Base-by-base conservation (phyloP, 768 basidiomycete genomes). In the Boletus fagicola region DNA sequence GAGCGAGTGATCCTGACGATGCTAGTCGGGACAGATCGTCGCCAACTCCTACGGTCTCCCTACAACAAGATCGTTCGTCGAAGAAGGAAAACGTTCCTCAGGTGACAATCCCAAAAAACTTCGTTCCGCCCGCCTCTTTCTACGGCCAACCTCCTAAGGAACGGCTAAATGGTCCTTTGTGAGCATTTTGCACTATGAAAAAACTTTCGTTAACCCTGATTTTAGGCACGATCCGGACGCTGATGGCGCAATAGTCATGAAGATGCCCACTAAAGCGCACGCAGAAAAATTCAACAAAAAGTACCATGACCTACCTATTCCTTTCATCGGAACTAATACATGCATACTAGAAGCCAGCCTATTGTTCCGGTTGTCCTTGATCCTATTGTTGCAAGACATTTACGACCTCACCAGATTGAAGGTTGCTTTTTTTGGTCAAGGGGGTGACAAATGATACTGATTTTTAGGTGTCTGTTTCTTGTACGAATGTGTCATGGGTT, bases 401-500 rank as follows among this genome's bases (percentile, higher is more conserved):
- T 99, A 72, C 80, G 96, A 51, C 84, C 88, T 15, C 97, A 99
- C 74, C 97, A 99, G 67, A 78, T 81, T 46, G 94, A 97, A 80
- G 94, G 94, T 82, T 54, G 66, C 5, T 39, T 51, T 65, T 22
- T 36, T 54, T 12, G 10, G 18, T 3, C 10, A 5, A 46, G 2
- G 20, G 35, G 3, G 11, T 43, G 24, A 44, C n/a, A 20, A 20
- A 44, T 42, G 22, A 24, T 58, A 13, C 33, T 56, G 43, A 50
- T 54, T 50, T 54, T 54, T 54, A 88, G 88, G 92, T 31, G 80
- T 93, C 35, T 82, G 83, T 68, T 99, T 99, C 72, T 75, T 99
- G 77, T 99, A 99, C 67, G 92, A 95, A 67, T 92, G 88, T 65
- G 90, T 95, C 18, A 98, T 98, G 94, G 95, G 94, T 11, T 76